Base-by-base conservation (phyloP, 2,329 filamentous ascomycete genomes). In the Apiospora pterosperma region DNA sequence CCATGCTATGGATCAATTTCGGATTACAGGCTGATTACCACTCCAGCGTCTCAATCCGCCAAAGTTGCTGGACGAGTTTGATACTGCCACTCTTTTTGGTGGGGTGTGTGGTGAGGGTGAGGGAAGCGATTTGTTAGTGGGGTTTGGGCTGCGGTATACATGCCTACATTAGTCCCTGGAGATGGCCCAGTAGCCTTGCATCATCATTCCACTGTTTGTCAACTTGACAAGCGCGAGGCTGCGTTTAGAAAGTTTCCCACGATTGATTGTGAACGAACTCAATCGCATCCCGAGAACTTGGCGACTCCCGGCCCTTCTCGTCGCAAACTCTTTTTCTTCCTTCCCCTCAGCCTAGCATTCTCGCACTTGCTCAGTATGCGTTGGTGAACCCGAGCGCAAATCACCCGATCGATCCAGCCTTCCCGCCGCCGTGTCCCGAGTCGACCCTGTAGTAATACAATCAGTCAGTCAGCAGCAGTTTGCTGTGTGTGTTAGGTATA, bases 151-250 rank as follows among this genome's bases (percentile, higher is more conserved):
- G 63, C 42, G 25, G 19, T 39, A 42, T 42, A n/a, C n/a, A n/a
- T n/a, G 28, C 48, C 28, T 16, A 55, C 6, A 58, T 21, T 21
- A 21, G 59, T 64, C 63, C 63, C 59, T 64, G 63, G 38, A 25
- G 39, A 62, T 42, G 58, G 61, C 60, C 52, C 58, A 61, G 61
- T 61, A 65, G 64, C 64, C 64, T 65, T 63, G 64, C 64, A 65
- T 65, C 64, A 65, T 65, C 28, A 55, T 55, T 55, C 48, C 48
- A 19, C 48, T 34, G 48, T 16, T 16, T 34, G 28, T 55, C 48
- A 55, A 55, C 28, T 28, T 55, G 28, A n/a, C 19, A 44, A 38
- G 39, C 25, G 48, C 61, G 38, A 63, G 64, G 61, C 61, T 63
- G 61, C 38, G 7, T 5, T 23, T n/a, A 34, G 61, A 61, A 63